phyloP scores from a whole-genome alignment of 176 grass and related monocot genomes.

The Phyllostachys edulis region DNA sequence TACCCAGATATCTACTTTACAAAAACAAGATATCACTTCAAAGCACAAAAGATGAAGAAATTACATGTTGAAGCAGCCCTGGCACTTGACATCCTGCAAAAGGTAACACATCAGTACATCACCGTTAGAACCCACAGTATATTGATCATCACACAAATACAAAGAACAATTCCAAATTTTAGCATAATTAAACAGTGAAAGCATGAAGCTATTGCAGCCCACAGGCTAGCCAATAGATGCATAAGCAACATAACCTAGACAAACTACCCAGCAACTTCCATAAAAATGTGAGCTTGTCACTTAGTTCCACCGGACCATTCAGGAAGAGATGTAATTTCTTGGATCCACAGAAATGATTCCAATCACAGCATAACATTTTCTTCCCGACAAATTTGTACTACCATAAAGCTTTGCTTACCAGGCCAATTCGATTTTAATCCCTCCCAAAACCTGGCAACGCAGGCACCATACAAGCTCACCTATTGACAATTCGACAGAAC shows the following conservation, averaged over 20 bases:
- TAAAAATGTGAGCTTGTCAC: background rate
- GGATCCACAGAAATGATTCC: background rate
- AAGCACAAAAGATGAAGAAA: background rate
- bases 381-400: background rate
- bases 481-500: background rate
- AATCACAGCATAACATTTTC: background rate
- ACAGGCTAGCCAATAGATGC: background rate
- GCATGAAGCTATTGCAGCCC: background rate
- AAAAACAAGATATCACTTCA: background rate
- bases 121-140: background rate
- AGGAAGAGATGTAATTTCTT: background rate
- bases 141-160: background rate
- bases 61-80: conserved; percentile 80
- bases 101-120: background rate
- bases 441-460: background rate
- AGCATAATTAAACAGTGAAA: background rate
- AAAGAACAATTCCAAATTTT: background rate
- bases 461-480: background rate
- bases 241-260: background rate
- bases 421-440: background rate
- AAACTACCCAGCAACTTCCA: background rate
- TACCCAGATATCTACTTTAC: background rate
- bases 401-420: background rate
- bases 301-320: background rate
- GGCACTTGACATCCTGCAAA: conserved; percentile 73